Base-by-base conservation (phyloP, 495 filamentous ascomycete genomes). In the Amniculicola lignicola region DNA sequence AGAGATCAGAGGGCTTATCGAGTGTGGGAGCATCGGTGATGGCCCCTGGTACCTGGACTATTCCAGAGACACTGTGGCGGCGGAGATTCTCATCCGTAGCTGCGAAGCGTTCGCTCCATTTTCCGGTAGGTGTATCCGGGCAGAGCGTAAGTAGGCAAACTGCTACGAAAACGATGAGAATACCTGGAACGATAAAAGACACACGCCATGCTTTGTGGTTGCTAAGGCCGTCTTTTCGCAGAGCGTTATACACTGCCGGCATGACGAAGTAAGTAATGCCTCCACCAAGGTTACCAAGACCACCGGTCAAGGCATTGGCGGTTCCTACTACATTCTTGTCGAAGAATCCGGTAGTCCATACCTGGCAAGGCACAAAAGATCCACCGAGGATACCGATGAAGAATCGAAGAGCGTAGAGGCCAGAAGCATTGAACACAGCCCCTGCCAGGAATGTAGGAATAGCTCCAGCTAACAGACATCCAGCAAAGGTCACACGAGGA, bases 301-400 rank as follows among this genome's bases (percentile, higher is more conserved):
- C 92, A 44, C 81, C 92, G 11, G 90, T 84, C 1, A 97, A 72
- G 6, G 89, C 84, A 65, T 96, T 97, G 51, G 91, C 89, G 3
- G 88, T 88, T 28, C 92, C 92, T 19, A 97, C 88, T 15, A 96
- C 81, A 65, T 89, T 94, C 75, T 95, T 96, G 74, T 97, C 92
- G 64, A 93, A 95, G 76, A 92, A 96, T 1, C 87, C 90, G 0
- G 92, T 96, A 24, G 85, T 88, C 91, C 92, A 97, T 6, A 96
- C 92, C 62, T 95, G 92, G 69, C 92, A 96, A 1, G 92, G 92
- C 2, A 97, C 91, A 58, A 97, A 97, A 4, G 80, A 80, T 0
- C 86, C 92, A 25, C 92, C 92, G 1, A 97, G 79, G 50, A 97
- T 95, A 29, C 92, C 92, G 48, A 96, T 79, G 72, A 96, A 96